These are phyloP conservation scores for Erigeron canadensis DNA, from an alignment of 129 eudicot species.

Conservation along the genomic window DNA sequence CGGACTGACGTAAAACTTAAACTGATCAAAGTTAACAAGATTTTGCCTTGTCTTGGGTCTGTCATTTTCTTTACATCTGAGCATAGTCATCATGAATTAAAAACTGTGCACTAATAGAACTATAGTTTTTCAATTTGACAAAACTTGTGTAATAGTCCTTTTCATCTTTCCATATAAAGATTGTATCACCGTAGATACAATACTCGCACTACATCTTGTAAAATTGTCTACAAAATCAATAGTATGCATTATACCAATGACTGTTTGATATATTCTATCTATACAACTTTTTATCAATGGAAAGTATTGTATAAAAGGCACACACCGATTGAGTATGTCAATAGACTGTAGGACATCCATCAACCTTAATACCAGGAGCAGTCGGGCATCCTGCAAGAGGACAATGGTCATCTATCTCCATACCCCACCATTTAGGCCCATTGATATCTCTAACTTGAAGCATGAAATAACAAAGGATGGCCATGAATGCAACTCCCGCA, in stretches of 20 bases:
- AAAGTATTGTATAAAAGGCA: neutral
- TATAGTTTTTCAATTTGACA: neutral
- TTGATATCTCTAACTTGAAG: constrained; percentile 52
- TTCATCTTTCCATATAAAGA: neutral
- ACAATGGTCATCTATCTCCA: constrained; percentile 63
- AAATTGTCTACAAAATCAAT: neutral
- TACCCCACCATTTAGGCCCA: constrained; percentile 84
- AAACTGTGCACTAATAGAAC: neutral
- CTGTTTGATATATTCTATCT: constrained; percentile 10
- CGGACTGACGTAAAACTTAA: neutral
- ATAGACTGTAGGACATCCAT: constrained; percentile 52
- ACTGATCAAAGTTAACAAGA: neutral
- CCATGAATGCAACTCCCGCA: constrained; percentile 87
- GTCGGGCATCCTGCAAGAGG: constrained; percentile 76
- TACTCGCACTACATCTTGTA: neutral
- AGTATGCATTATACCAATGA: neutral
- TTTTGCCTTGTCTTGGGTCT: neutral
- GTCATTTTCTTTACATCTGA: neutral
- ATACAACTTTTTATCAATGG: neutral
- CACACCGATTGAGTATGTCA: neutral
- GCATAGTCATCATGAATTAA: neutral
- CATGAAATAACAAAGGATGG: constrained; percentile 53
- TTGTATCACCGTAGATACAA: too few relatives aligned
- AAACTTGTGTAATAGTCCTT: neutral
- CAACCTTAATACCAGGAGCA: constrained; percentile 53